Evolutionary conservation across 352 stramenopile genomes (phyloP).

Genomic region (Globisporangium viniferum): DNA sequence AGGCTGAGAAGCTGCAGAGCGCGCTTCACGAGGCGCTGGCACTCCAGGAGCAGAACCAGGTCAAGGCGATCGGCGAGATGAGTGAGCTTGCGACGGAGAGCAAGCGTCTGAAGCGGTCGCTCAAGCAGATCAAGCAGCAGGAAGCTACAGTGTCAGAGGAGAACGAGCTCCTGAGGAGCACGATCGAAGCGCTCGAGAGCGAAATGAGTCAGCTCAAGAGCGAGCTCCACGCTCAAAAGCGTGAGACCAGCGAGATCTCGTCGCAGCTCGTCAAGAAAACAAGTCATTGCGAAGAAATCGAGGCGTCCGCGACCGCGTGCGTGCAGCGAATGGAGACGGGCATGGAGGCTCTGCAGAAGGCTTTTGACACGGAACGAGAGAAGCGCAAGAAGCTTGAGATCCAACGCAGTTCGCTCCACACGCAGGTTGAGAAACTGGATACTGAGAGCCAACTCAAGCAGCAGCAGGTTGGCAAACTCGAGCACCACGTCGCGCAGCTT

Average conservation of each 20-base stretch:
- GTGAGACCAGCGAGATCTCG: slow-evolving; percentile 27
- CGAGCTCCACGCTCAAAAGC: slow-evolving; percentile 33
- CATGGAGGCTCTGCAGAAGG: slow-evolving; percentile 36
- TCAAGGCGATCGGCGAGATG: slow-evolving; percentile 32
- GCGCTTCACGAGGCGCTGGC: slow-evolving; percentile 37
- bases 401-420: slow-evolving; percentile 28
- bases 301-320: not conserved
- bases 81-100: slow-evolving; percentile 31
- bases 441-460: slow-evolving; percentile 24
- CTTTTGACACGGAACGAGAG: slow-evolving; percentile 34
- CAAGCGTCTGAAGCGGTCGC: slow-evolving; percentile 47
- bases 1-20: slow-evolving; percentile 36
- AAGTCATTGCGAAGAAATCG: slow-evolving; percentile 1
- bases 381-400: slow-evolving; percentile 53
- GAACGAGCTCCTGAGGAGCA: slow-evolving; percentile 32
- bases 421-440: slow-evolving; percentile 37
- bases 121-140: slow-evolving; percentile 42
- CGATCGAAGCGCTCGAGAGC: slow-evolving; percentile 36
- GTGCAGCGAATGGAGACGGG: slow-evolving; percentile 27
- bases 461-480: slow-evolving; percentile 32
- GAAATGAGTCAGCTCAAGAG: slow-evolving; percentile 24
- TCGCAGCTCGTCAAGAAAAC: slow-evolving; percentile 2
- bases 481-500: slow-evolving; percentile 30
- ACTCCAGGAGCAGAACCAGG: slow-evolving; percentile 29
- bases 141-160: slow-evolving; percentile 33